Base-by-base conservation (phyloP, 371 early-diverging fungal genomes). In the Blakeslea trispora region DNA sequence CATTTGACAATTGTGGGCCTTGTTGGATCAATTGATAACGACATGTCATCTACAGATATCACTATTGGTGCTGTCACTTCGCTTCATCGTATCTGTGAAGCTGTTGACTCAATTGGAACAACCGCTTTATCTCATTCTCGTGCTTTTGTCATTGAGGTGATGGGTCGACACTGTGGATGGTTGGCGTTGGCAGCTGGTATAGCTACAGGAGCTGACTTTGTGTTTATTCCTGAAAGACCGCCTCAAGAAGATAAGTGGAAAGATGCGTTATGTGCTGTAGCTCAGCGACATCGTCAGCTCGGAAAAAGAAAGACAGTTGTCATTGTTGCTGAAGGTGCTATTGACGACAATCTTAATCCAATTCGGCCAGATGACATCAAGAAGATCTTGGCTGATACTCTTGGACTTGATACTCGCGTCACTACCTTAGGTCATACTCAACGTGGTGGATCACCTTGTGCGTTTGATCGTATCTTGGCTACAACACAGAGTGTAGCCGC, bases 131-230 rank as follows among this genome's bases (percentile, higher is more conserved):
- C 97, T 45, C 99, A 99, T 73, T 89, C 92, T 42, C 91, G 99
- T 50, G 97, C 97, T 0, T 99, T 99, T 75, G 97, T 99, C 0
- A 86, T 99, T 35, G 99, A 99, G 71, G 99, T 98, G 11, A 99
- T 99, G 99, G 99, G 99, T 8, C 88, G 99, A 44, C 93, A 97
- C 68, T 99, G 99, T 71, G 99, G 99, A 22, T 99, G 99, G 99
- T 77, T 99, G 24, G 97, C 97, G 8, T 78, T 99, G n/a, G 95
- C 94, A 89, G 94, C 99, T 6, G 98, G 76, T 55, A 74, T 79
- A 50, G 79, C 79, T 14, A 75, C 79, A 1, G 93, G 96, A 28
- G 99, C 99, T 45, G 99, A 99, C 68, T 99, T 93, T 83, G 88
- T 98, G 39, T 96, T 99, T 64, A 85, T 99, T 50, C 99, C 99